Base-by-base conservation (phyloP, 306 rosid species). In the Prunus mume region DNA sequence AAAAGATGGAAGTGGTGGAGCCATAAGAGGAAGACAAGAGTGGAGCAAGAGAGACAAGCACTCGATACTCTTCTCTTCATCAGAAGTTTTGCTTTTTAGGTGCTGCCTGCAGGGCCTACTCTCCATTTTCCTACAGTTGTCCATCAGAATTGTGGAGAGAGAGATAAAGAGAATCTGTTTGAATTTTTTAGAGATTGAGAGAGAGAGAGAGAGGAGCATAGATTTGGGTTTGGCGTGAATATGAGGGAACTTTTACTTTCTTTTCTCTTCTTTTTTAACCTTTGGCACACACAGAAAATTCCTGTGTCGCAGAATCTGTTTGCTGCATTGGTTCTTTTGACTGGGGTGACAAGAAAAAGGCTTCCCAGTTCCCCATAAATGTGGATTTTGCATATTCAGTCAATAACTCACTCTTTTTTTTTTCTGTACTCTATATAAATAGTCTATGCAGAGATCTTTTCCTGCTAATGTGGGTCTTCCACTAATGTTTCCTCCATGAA, bases 21-120 rank as follows among this genome's bases (percentile, higher is more conserved):
- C 83, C 86, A 24, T 32, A 68, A 58, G 41, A 86, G 78, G 66
- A 72, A n/a, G 62, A 45, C 68, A 65, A 64, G 84, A 79, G 56
- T 73, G 30, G 50, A 68, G 74, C 83, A 67, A 77, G 68, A 78
- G 71, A 85, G 86, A 78, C 85, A 80, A 65, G 67, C 77, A 80
- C 76, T 82, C 47, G 80, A 87, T 85, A 71, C 82, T 78, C 85
- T 82, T 83, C 82, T 78, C 64, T 25, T 52, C 22, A 78, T 78
- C 86, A 86, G 75, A 79, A 85, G 19, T 60, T 28, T 84, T 82
- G 82, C 90, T 87, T 90, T 87, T 87, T 65, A 86, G 87, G 94
- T 85, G 77, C 76, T 28, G 22, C 27, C 45, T 28, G 52, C 61
- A 49, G 86, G 82, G 74, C 83, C 87, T 80, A 72, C 87, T 13